A percentile compares a stretch with the other conserved stretches of the same genome.
Conservation (phyloP, 495 filamentous ascomycete genomes). For the Trichocladium uniseriatum region DNA sequence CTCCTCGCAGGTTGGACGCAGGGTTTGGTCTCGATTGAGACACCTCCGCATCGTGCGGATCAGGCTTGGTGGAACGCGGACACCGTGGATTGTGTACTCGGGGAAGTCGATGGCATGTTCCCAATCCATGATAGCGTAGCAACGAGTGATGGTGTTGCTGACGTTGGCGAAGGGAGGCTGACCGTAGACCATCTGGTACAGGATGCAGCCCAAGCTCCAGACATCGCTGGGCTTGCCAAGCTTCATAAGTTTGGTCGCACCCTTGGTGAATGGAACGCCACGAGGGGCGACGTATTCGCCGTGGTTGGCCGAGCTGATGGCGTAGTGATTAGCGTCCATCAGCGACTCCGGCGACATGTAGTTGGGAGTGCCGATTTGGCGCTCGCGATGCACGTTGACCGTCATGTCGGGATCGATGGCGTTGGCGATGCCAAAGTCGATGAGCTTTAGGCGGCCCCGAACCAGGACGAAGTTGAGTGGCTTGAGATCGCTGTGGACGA, state of each 20-base stretch:
- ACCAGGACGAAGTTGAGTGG: slow-evolving; percentile 91
- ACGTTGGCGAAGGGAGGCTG: slow-evolving; percentile 89
- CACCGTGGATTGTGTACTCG: slow-evolving; percentile 60
- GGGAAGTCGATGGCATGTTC: slow-evolving; percentile 77
- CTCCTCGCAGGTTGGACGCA: slow-evolving; percentile 68
- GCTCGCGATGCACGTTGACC: slow-evolving; percentile 93
- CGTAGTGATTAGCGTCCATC: slow-evolving; percentile 67
- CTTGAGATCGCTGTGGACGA: slow-evolving; percentile 94
- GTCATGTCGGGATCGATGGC: slow-evolving; percentile 90
- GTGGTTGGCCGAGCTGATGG: slow-evolving; percentile 27
- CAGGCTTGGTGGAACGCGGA: slow-evolving; percentile 59
- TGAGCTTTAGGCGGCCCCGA: slow-evolving; percentile 73
- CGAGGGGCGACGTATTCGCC: slow-evolving; percentile 39
- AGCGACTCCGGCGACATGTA: slow-evolving; percentile 97
- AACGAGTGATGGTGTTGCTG: slow-evolving; percentile 62
- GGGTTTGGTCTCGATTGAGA: slow-evolving; percentile 65
- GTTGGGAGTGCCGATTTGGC: slow-evolving; percentile 90
- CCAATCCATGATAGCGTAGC: slow-evolving; percentile 82
- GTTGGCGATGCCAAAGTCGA: slow-evolving; percentile 96
- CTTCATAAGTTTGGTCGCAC: slow-evolving; percentile 67
- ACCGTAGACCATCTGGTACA: slow-evolving; percentile 97
- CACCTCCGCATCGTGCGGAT: slow-evolving; percentile 68
- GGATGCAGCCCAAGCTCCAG: slow-evolving; percentile 90
- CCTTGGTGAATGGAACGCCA: slow-evolving; percentile 17
- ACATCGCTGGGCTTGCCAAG: slow-evolving; percentile 92